Evolutionary conservation across 1,284 basidiomycete genomes (phyloP).

Genomic region (Phlebopus sp.): DNA sequence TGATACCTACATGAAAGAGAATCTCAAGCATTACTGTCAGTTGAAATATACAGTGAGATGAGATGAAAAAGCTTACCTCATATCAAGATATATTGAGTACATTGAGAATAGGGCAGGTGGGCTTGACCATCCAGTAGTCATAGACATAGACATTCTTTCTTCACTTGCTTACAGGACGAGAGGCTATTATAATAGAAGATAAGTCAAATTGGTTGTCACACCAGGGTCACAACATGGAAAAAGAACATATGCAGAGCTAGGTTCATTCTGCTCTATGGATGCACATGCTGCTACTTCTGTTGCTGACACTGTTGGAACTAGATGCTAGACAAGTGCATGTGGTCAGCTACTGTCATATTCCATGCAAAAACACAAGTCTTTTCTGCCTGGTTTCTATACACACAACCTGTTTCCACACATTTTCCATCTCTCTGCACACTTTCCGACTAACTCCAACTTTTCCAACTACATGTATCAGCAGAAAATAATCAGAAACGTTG

Average conservation of each 20-base stretch:
- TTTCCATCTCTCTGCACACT: no score
- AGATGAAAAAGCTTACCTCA: background rate
- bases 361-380: no score
- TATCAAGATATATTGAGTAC: background rate
- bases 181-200: background rate
- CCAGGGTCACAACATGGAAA: background rate
- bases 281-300: background rate
- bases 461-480: no score
- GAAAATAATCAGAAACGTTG: no score
- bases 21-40: background rate
- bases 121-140: constrained; percentile 1
- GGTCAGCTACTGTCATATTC: no score
- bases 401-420: no score
- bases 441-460: no score
- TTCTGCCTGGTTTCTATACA: no score
- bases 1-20: constrained; percentile 4
- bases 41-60: no score
- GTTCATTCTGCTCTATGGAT: background rate
- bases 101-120: background rate
- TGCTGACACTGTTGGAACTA: constrained; percentile 5
- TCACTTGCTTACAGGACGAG: background rate
- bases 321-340: no score
- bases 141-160: background rate
- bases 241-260: background rate
- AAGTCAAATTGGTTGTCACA: background rate